phyloP scores from a whole-genome alignment of 2,329 filamentous ascomycete genomes.

The Fusarium ramigenum region DNA sequence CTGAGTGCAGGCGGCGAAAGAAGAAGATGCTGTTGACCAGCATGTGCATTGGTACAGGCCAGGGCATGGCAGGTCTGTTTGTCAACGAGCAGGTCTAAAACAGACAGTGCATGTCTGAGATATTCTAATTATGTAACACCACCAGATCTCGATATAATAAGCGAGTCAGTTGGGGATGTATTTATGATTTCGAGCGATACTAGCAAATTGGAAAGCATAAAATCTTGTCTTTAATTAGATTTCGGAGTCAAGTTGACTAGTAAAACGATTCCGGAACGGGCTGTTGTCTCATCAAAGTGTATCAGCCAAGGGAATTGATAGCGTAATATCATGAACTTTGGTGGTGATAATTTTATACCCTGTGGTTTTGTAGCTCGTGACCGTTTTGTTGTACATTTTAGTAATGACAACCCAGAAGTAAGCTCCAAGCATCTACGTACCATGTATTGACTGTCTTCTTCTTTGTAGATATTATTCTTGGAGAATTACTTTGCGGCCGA shows the following conservation, averaged over 20 bases:
- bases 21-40: constrained; percentile 92
- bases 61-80: constrained; percentile 74
- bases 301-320: constrained; percentile 11
- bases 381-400: background rate
- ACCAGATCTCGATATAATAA: constrained; percentile 10
- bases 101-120: background rate
- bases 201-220: constrained; percentile 14
- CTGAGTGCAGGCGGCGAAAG: constrained; percentile 82
- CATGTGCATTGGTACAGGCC: constrained; percentile 83
- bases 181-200: constrained; percentile 25
- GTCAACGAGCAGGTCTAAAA: constrained; percentile 63
- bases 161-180: constrained; percentile 19
- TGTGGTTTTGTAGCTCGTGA: background rate
- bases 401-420: background rate
- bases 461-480: background rate
- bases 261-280: background rate
- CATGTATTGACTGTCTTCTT: background rate
- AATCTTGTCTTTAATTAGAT: constrained; percentile 2
- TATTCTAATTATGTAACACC: constrained; percentile 33
- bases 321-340: constrained; percentile 23
- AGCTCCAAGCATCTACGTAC: background rate
- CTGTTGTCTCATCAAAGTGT: constrained; percentile 7
- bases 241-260: background rate
- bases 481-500: constrained; percentile 14
- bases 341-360: background rate